Evolutionary conservation across 73 alveolate species (phyloP).

Genomic region (Tetrahymena thermophila): DNA sequence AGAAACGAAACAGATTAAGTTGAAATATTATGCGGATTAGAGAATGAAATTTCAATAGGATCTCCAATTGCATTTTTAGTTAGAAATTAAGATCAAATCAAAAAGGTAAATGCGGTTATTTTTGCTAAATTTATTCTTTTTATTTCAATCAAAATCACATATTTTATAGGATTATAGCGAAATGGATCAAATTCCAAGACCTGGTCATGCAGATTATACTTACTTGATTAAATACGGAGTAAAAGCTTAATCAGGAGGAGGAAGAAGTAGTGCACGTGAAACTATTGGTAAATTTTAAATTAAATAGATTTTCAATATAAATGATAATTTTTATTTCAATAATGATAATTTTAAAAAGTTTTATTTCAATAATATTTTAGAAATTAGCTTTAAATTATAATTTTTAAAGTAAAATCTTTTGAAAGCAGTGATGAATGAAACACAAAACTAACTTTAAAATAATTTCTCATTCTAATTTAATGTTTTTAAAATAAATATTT

Average conservation of each 20-base stretch:
- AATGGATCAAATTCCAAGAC: conserved; percentile 56
- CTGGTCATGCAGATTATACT: conserved; percentile 88
- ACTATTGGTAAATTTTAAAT: conserved; percentile 37
- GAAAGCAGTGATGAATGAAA: no score
- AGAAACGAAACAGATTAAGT: conserved; percentile 61
- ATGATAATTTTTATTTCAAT: no score
- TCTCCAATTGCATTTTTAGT: conserved; percentile 18
- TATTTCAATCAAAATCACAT: neutral
- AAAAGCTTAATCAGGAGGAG: conserved; percentile 80
- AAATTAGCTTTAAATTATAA: no score
- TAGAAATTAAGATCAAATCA: conserved; percentile 1
- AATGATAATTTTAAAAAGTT: no score
- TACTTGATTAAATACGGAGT: conserved; percentile 67
- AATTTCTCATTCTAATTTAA: no score
- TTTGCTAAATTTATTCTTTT: neutral
- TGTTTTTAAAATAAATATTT: neutral
- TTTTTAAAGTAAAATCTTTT: no score
- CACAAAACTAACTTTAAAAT: no score
- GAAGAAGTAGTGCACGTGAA: conserved; percentile 79
- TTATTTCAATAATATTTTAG: no score
- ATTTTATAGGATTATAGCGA: conserved; percentile 5
- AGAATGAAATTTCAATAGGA: conserved; percentile 1
- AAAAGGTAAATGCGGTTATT: neutral
- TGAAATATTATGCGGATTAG: conserved; percentile 47
- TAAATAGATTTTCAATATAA: no score